Evolutionary conservation across 1,139 yeast species (phyloP), one percentile per base, ranked within the genome.

Genomic region (Debaryomyces subglobosus): DNA sequence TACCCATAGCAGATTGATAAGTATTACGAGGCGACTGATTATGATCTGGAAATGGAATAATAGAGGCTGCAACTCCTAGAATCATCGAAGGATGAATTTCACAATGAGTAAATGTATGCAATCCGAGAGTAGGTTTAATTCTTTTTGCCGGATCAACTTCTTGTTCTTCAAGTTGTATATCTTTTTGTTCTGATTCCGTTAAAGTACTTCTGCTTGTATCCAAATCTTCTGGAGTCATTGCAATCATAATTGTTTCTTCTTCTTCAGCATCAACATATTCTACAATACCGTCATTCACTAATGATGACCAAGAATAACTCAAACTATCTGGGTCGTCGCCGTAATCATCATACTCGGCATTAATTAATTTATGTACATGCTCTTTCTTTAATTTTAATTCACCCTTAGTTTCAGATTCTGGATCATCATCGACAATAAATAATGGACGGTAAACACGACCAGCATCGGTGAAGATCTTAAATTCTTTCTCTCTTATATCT

Each of bases 21-120:
- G 99, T 94, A 69, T 94, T 94, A 85, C 99, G 96, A 51, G 99
- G 99, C 50, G 98, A 92, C 78, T 94, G 99, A 70, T 94, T 94
- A 72, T 94, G 99, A 73, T 94, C 99, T 13, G 99, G 99, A 89
- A 94, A 94, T 23, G 99, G 99, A 79, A 94, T 94, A 67, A 94
- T 92, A 37, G 97, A 89, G 8, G 99, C 99, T 43, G 97, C 96
- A 58, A 94, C 97, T 68, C 99, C 99, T 55, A 94, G 79, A 70
- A 94, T 94, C 99, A 94, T 94, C 34, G 96, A 88, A 32, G 99
- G 99, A 73, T 94, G 99, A 63, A 94, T 92, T 71, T 94, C 99
- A 81, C 99, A 94, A 72, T 94, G 99, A 0, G 99, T 94, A 76
- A 90, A 94, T 2, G 98, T 90, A 61, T 90, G 96, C 52, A 81